These are phyloP conservation scores for Aphanomyces stellatus DNA, from an alignment of 352 stramenopile species.

Conservation along the genomic window DNA sequence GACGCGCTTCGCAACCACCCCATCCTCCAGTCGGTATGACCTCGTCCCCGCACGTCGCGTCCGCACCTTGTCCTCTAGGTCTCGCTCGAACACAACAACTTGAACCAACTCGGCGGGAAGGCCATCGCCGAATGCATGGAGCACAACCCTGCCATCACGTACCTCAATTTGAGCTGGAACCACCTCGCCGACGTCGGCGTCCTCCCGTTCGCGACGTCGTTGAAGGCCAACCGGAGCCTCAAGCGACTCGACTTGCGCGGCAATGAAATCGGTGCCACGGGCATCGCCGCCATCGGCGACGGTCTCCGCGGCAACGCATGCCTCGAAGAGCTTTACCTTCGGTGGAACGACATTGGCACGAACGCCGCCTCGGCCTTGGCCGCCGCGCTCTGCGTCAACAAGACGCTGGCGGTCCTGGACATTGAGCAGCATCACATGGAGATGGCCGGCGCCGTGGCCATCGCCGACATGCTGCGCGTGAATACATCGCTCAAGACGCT, in stretches of 20 bases:
- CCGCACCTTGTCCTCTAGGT: slow-evolving; percentile 15
- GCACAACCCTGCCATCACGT: slow-evolving; percentile 46
- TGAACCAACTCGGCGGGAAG: slow-evolving; percentile 36
- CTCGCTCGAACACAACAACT: slow-evolving; percentile 60
- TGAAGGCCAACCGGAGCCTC: slow-evolving; percentile 40
- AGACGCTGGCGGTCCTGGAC: slow-evolving; percentile 49
- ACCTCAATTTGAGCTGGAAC: slow-evolving; percentile 75
- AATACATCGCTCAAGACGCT: slow-evolving; percentile 48
- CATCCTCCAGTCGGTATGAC: slow-evolving; percentile 30
- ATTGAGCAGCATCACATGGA: slow-evolving; percentile 74
- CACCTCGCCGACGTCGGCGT: slow-evolving; percentile 53
- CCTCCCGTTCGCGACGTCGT: slow-evolving; percentile 31
- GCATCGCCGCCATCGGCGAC: slow-evolving; percentile 42
- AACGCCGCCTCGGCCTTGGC: slow-evolving; percentile 49
- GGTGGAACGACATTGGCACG: slow-evolving; percentile 58
- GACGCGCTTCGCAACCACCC: slow-evolving; percentile 58
- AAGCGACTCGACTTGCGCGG: slow-evolving; percentile 56
- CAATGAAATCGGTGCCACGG: slow-evolving; percentile 42
- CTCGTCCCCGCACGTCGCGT: background rate
- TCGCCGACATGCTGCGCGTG: slow-evolving; percentile 47
- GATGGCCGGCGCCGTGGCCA: slow-evolving; percentile 35
- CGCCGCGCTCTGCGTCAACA: slow-evolving; percentile 40
- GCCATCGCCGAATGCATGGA: slow-evolving; percentile 52
- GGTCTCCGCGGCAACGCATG: slow-evolving; percentile 45
- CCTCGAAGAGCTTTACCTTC: slow-evolving; percentile 55